These are phyloP conservation scores for Wickerhamia fluorescens DNA, from an alignment of 805 yeast species.

Conservation along the genomic window DNA sequence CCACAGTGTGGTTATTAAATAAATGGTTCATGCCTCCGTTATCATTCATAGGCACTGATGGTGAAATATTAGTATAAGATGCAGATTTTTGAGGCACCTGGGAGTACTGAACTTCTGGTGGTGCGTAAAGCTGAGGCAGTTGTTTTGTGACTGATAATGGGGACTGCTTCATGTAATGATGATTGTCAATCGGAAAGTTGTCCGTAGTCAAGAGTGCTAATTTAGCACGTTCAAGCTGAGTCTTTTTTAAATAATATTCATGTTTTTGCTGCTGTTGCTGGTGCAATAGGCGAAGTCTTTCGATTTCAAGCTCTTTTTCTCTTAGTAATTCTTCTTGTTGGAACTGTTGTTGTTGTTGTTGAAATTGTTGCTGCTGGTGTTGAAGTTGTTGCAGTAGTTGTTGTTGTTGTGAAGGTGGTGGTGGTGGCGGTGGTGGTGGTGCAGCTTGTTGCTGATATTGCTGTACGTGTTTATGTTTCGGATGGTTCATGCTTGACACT, in stretches of 20 bases:
- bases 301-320: conserved; percentile 24
- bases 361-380: too few species aligned
- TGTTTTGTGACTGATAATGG: conserved; percentile 1
- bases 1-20: conserved; percentile 17
- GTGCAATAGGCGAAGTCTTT: conserved; percentile 21
- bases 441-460: too few species aligned
- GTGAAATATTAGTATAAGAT: not conserved
- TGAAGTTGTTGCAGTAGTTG: too few species aligned
- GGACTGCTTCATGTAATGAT: conserved; percentile 2
- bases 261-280: conserved; percentile 17
- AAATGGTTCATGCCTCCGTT: conserved; percentile 5
- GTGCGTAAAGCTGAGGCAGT: conserved; percentile 5
- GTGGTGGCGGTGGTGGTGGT: too few species aligned
- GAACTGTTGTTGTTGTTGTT: too few species aligned
- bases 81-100: not conserved
- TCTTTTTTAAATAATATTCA: too few species aligned
- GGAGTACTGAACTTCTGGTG: too few species aligned
- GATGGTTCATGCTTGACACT: conserved; percentile 12
- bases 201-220: not conserved
- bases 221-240: not conserved
- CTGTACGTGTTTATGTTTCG: conserved; percentile 12
- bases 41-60: too few species aligned
- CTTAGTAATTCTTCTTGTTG: too few species aligned
- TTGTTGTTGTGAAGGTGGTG: too few species aligned
- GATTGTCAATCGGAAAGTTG: not conserved